Conservation (phyloP, 2,329 filamentous ascomycete genomes). For the Alternaria burnsii region DNA sequence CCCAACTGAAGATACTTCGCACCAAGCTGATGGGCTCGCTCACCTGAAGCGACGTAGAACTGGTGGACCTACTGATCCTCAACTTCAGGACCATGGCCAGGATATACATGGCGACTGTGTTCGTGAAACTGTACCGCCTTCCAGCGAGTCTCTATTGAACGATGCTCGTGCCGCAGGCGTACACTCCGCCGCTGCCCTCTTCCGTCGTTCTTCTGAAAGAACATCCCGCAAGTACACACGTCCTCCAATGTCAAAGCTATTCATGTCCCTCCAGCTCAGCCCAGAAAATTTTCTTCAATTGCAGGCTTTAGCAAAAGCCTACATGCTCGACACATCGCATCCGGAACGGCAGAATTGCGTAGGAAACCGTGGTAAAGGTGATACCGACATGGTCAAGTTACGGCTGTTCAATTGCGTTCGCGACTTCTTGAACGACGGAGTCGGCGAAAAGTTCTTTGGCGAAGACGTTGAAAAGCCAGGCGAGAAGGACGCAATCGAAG, state of each 20-base stretch:
- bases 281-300: conserved; percentile 65
- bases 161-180: conserved; percentile 61
- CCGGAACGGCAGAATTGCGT: conserved; percentile 66
- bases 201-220: conserved; percentile 53
- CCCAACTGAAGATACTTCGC: conserved; percentile 11
- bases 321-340: conserved; percentile 64
- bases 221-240: conserved; percentile 65
- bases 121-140: conserved; percentile 20
- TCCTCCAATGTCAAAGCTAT: conserved; percentile 66
- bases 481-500: conserved; percentile 44
- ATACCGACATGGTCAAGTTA: conserved; percentile 65
- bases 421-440: conserved; percentile 61
- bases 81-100: conserved; percentile 15
- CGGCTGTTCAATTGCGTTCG: conserved; percentile 65
- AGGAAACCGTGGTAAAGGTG: conserved; percentile 63
- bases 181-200: conserved; percentile 62
- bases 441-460: conserved; percentile 62
- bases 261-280: conserved; percentile 63
- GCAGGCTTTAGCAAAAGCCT: conserved; percentile 64
- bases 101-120: conserved; percentile 7
- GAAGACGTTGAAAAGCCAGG: conserved; percentile 44
- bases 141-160: conserved; percentile 31
- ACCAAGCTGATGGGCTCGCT: conserved; percentile 12
- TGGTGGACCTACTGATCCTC: conserved; percentile 27
- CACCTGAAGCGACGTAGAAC: conserved; percentile 34